A percentile compares a stretch with the other conserved stretches of the same genome.
phyloP scores from a whole-genome alignment of 176 grass and related monocot species.

The Areca catechu region DNA sequence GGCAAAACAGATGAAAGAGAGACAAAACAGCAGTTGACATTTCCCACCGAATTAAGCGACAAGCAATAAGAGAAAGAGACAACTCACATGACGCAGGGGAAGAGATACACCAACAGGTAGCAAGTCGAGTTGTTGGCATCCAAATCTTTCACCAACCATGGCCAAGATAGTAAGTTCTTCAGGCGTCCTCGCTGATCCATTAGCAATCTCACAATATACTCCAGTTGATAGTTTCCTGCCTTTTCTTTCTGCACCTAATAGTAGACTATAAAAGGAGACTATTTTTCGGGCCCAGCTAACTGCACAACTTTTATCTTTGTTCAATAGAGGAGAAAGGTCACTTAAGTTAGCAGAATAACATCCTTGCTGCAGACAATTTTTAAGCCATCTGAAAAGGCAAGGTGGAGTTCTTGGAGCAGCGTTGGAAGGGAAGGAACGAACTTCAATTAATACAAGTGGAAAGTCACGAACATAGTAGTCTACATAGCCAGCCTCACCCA shows the following conservation, averaged over 20 bases:
- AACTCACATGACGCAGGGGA: conserved; percentile 75
- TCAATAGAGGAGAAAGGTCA: conserved; percentile 64
- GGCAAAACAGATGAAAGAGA: too few relatives aligned
- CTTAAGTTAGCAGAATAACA: conserved; percentile 31
- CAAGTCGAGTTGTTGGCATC: conserved; percentile 67
- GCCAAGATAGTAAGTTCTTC: conserved; percentile 78
- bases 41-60: too few relatives aligned
- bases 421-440: conserved; percentile 27
- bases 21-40: too few relatives aligned
- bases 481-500: conserved; percentile 53
- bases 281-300: conserved; percentile 84
- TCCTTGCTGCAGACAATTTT: conserved; percentile 52
- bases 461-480: conserved; percentile 95
- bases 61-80: neutral
- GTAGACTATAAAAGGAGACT: conserved; percentile 80
- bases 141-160: conserved; percentile 94
- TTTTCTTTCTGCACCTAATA: conserved; percentile 79
- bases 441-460: conserved; percentile 50
- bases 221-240: conserved; percentile 68
- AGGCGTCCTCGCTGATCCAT: conserved; percentile 57
- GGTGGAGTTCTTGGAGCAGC: conserved; percentile 46
- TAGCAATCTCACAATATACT: conserved; percentile 84
- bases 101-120: conserved; percentile 88
- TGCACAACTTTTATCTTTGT: conserved; percentile 51
- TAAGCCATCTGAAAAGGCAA: conserved; percentile 76